Percentiles rank a stretch among this genome's conserved stretches.
phyloP scores from a whole-genome alignment of 2,329 filamentous ascomycete species.

The Sclerotinia trifoliorum region DNA sequence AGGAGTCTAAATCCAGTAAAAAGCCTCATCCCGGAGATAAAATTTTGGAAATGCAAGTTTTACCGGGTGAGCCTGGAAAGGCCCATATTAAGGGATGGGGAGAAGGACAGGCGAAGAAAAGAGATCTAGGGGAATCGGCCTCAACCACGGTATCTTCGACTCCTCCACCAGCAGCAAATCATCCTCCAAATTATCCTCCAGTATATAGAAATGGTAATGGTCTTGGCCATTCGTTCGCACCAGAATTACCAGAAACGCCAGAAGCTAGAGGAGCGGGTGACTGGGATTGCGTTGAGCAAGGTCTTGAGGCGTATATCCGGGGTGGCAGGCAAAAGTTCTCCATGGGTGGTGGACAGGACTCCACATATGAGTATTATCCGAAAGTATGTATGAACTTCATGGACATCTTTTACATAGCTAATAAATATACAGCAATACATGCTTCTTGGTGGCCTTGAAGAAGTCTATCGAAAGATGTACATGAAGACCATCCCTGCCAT shows the following conservation, averaged over 20 bases:
- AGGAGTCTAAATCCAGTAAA: constrained; percentile 32
- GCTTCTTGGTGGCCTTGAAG: constrained; percentile 70
- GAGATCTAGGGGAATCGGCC: constrained; percentile 19
- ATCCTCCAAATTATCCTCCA: neutral
- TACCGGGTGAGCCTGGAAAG: constrained; percentile 33
- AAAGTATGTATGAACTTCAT: constrained; percentile 48
- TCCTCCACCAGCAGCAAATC: neutral
- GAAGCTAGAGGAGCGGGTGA: constrained; percentile 15
- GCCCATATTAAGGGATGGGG: constrained; percentile 34
- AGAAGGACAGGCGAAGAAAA: constrained; percentile 29
- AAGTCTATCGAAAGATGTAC: constrained; percentile 73
- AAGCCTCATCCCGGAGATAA: constrained; percentile 21
- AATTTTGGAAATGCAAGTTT: constrained; percentile 36
- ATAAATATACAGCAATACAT: constrained; percentile 57
- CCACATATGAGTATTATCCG: constrained; percentile 69
- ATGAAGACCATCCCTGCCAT: constrained; percentile 64
- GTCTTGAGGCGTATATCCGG: constrained; percentile 50
- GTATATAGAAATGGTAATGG: neutral
- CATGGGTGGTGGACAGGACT: constrained; percentile 66
- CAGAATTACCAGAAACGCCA: neutral
- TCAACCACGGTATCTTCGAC: constrained; percentile 13
- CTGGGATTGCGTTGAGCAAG: constrained; percentile 57
- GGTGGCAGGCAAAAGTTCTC: constrained; percentile 48
- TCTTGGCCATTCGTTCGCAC: neutral
- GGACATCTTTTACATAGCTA: constrained; percentile 25